phyloP scores from a whole-genome alignment of 139 green algal genomes.

The Pseudopediastrum boryanum region DNA sequence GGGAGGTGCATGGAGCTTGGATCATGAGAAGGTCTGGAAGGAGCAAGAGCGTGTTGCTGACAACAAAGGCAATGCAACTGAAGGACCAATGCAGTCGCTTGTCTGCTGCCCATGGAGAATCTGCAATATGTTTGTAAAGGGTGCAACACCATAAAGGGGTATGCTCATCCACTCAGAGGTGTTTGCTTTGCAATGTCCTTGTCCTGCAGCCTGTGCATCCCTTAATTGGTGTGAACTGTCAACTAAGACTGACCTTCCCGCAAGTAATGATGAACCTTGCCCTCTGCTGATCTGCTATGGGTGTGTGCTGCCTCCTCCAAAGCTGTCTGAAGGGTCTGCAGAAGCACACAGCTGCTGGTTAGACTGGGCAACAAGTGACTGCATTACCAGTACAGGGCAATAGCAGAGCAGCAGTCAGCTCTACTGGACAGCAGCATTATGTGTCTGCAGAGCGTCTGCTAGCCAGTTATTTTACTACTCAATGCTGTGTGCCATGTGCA shows the following conservation, averaged over 20 bases:
- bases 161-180: not conserved
- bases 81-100: no score
- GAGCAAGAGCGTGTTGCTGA: no score
- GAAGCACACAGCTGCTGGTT: not conserved
- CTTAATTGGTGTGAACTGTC: no score
- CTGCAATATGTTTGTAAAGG: not conserved
- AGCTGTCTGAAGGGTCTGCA: not conserved
- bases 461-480: not conserved
- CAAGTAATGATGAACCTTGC: conserved; percentile 24
- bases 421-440: not conserved
- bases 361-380: not conserved
- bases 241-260: no score
- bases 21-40: no score
- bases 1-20: no score
- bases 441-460: not conserved
- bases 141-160: not conserved
- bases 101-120: no score
- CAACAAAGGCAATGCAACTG: no score
- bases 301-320: conserved; percentile 22
- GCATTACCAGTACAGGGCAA: not conserved
- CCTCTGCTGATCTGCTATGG: conserved; percentile 9
- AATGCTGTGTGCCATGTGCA: not conserved
- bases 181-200: not conserved
- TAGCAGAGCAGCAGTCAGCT: not conserved
- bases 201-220: no score